These are phyloP conservation scores for Sphenostylis stenocarpa DNA, from an alignment of 306 rosid species.

Conservation along the genomic window DNA sequence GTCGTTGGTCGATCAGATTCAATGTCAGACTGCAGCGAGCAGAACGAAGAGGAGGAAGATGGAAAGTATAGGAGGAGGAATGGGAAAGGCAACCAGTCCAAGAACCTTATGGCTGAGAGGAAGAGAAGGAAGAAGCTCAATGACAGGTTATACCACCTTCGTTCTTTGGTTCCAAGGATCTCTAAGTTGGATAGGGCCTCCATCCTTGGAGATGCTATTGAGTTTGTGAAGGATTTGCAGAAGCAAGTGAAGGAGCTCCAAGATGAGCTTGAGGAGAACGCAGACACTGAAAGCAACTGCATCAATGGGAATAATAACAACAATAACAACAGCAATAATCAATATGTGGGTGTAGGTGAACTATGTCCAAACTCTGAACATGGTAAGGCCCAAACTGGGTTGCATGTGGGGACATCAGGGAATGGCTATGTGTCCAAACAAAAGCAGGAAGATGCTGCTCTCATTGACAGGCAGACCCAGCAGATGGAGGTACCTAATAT, in stretches of 20 bases:
- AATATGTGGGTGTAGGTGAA: conserved; percentile 28
- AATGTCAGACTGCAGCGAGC: conserved; percentile 86
- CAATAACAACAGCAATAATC: conserved; percentile 4
- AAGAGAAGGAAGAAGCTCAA: conserved; percentile 94
- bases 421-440: conserved; percentile 47
- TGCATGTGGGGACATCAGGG: conserved; percentile 46
- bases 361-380: conserved; percentile 37
- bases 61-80: conserved; percentile 64
- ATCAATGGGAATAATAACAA: conserved; percentile 11
- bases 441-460: conserved; percentile 47
- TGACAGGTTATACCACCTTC: conserved; percentile 75
- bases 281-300: conserved; percentile 51
- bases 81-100: conserved; percentile 75
- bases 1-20: conserved; percentile 63
- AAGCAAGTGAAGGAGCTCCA: conserved; percentile 78
- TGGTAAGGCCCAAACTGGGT: conserved; percentile 39
- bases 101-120: conserved; percentile 87
- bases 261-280: conserved; percentile 81
- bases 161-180: conserved; percentile 87
- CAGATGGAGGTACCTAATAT: conserved; percentile 77
- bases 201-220: conserved; percentile 89
- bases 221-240: conserved; percentile 74
- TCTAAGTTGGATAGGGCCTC: conserved; percentile 93
- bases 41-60: conserved; percentile 75
- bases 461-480: conserved; percentile 55